Base-by-base conservation (phyloP, 306 rosid species). In the Pyrus bretschneideri region DNA sequence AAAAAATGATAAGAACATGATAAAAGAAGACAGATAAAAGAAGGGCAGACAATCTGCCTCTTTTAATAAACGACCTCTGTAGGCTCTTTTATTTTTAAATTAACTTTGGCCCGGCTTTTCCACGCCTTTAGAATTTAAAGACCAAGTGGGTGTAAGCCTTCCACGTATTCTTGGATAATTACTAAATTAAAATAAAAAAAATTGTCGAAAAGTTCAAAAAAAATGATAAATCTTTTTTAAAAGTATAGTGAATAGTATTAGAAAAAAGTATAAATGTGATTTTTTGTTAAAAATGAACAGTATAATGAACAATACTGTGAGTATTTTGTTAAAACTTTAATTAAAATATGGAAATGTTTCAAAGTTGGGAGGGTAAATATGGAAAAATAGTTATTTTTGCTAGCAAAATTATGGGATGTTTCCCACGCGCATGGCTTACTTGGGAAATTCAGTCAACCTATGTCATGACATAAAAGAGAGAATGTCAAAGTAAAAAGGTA, bases 111-210 rank as follows among this genome's bases (percentile, higher is more conserved):
- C 66, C 66, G 35, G 66, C 66, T 21, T 27, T 27, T 1, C 13
- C 27, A 18, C 35, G 66, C 31, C 9, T 6, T 35, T 22, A 0
- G 6, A 23, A 1, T 0, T 9, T 1, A 23, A 59, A 23, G 7
- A 10, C 31, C 75, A 10, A 15, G 57, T n/a, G 68, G 80, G 73
- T 57, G 71, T 78, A 70, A 83, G 80, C 60, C 8, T 78, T 11
- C 86, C 91, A 83, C 81, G 58, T 42, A 14, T 57, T 57, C n/a
- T 66, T 30, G 46, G 70, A 78, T 71, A 22, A 9, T 63, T 8
- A 63, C 68, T 7, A 33, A 8, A 15, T 33, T 65, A 22, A 15
- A 25, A 25, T 25, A 25, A 25, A 25, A 25, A 25, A 25, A 25
- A 25, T 25, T 25, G 1, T 25, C 27, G 2, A 25, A 25, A 25